Evolutionary conservation across 345 rosid genomes (phyloP), one percentile per base, ranked within the genome.

Genomic region (Ailanthus altissimus): DNA sequence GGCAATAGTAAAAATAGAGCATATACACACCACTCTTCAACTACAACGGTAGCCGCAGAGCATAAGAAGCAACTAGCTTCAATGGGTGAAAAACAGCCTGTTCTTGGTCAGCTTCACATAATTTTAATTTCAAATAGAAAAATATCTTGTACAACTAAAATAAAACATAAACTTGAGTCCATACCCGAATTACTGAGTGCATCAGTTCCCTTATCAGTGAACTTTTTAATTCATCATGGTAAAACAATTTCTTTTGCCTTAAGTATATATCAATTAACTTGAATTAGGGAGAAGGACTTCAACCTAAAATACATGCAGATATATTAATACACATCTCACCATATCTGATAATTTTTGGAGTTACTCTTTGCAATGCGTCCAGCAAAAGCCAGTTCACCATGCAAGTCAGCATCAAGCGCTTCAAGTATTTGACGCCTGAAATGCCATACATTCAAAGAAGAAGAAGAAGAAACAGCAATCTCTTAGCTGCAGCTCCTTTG

Each of bases 271-370:
- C 51, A 23, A 25, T 8, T 18, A 68, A 15, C n/a, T 25, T 49
- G 21, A 6, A 46, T 14, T 47, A 23, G 21, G 8, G 18, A 68
- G 57, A 47, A 67, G 8, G 8, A 45, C 6, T 73, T 28, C 2
- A 68, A n/a, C 11, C 42, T 15, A 23, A 73, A 67, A 14, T 45
- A 51, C 23, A 53, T 46, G 47, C 21, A 60, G 32, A 67, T 36
- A 25, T 20, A 77, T 16, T 70, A 16, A 73, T 60, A 13, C 59
- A 38, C 51, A 21, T 70, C 88, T 93, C 81, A 93, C 99, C 99
- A 93, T 74, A 96, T 81, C 62, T 93, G 99, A 84, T 92, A 93
- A 76, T 91, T 96, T 80, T 93, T 96, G n/a, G 93, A 83, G 70
- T 91, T 96, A 8, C 73, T 73, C 83, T 85, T 74, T 20, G 97